Conservation (phyloP, 2,329 filamentous ascomycete species). For the Pyricularia grisea region DNA sequence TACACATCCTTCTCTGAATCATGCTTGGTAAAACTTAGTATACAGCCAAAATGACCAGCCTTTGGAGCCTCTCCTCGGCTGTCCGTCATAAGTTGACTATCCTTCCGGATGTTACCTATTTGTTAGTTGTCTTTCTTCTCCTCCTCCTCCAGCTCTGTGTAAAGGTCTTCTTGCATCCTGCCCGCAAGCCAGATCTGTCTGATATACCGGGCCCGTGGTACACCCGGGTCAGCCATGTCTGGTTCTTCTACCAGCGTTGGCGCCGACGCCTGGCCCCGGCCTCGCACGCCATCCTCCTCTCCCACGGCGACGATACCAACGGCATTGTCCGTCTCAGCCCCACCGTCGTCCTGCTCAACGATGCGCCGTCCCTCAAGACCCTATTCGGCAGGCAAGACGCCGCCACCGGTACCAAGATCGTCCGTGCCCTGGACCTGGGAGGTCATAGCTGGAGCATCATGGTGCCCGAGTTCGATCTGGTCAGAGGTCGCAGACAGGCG, state of each 20-base stretch:
- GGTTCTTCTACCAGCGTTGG: constrained; percentile 1
- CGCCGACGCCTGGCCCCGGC: background rate
- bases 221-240: background rate
- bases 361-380: background rate
- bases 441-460: constrained; percentile 2
- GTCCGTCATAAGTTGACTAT: background rate
- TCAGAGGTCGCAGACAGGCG: background rate
- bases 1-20: too few relatives aligned
- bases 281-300: background rate
- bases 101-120: too few relatives aligned
- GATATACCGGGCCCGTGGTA: background rate
- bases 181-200: background rate
- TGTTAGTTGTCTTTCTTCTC: background rate
- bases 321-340: background rate
- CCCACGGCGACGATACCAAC: background rate
- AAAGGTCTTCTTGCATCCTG: background rate
- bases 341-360: constrained; percentile 1
- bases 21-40: too few relatives aligned
- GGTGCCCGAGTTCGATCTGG: background rate
- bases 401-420: background rate
- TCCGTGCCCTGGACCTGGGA: background rate
- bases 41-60: background rate
- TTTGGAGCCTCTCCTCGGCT: background rate
- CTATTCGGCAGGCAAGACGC: background rate
- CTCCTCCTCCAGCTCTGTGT: background rate